Percentiles rank a stretch among this genome's conserved stretches.
Evolutionary conservation across 2,329 filamentous ascomycete genomes (phyloP).

Genomic region (Exophiala alcalophila): DNA sequence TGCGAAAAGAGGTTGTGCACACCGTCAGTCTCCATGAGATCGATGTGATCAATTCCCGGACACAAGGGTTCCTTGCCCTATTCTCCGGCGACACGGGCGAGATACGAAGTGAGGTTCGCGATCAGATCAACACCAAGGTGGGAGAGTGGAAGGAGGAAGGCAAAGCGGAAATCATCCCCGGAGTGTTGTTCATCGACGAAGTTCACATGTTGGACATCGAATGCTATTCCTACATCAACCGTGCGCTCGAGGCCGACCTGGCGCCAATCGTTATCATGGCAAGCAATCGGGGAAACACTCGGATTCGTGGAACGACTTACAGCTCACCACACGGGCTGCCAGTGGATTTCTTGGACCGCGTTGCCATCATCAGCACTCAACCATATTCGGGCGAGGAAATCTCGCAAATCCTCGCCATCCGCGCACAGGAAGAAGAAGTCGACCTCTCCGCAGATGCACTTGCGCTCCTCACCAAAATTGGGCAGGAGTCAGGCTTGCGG

Average conservation of each 20-base stretch:
- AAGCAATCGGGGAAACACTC: slow-evolving; percentile 87
- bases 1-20: slow-evolving; percentile 94
- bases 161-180: slow-evolving; percentile 96
- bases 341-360: slow-evolving; percentile 90
- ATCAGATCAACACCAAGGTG: slow-evolving; percentile 99
- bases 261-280: slow-evolving; percentile 99
- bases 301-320: slow-evolving; percentile 91
- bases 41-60: slow-evolving; percentile 97
- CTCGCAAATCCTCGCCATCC: slow-evolving; percentile 84
- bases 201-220: slow-evolving; percentile 99
- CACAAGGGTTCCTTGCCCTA: slow-evolving; percentile 94
- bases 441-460: slow-evolving; percentile 87
- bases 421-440: slow-evolving; percentile 93
- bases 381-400: slow-evolving; percentile 80
- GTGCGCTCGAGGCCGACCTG: slow-evolving; percentile 88
- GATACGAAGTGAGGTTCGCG: slow-evolving; percentile 92
- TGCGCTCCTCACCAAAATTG: slow-evolving; percentile 91
- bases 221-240: slow-evolving; percentile 98
- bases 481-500: slow-evolving; percentile 82
- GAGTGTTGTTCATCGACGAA: slow-evolving; percentile 96
- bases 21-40: slow-evolving; percentile 97
- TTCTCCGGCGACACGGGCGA: slow-evolving; percentile 98
- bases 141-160: slow-evolving; percentile 99
- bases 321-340: slow-evolving; percentile 89
- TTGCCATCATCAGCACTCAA: slow-evolving; percentile 94